These are phyloP conservation scores for Verbena officinalis DNA, from an alignment of 257 asterid genomes.

Conservation along the genomic window DNA sequence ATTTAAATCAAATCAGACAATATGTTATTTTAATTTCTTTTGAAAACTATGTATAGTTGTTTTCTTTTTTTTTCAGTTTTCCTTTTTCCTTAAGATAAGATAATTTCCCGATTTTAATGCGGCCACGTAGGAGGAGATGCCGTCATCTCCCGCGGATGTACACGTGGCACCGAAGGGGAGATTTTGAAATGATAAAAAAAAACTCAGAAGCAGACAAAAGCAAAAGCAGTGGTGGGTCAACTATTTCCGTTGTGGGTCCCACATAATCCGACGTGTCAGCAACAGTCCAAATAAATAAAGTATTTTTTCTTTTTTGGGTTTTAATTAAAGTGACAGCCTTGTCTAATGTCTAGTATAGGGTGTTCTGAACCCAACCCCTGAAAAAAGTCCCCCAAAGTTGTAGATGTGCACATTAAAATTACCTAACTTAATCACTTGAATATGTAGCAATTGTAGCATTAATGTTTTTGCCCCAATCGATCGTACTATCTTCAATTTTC, in stretches of 20 bases:
- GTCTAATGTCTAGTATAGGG: constrained; percentile 21
- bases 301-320: constrained; percentile 3
- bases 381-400: background rate
- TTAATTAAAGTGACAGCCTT: constrained; percentile 33
- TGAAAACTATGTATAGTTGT: background rate
- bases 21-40: background rate
- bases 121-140: constrained; percentile 50
- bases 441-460: constrained; percentile 1
- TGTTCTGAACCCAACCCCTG: background rate
- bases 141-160: constrained; percentile 21
- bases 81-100: constrained; percentile 15
- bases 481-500: background rate
- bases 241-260: constrained; percentile 34
- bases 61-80: background rate
- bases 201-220: constrained; percentile 46
- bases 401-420: constrained; percentile 27
- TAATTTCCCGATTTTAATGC: constrained; percentile 22
- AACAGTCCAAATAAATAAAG: constrained; percentile 32
- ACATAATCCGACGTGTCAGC: constrained; percentile 36
- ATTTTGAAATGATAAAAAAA: constrained; percentile 27
- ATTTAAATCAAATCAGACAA: background rate
- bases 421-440: constrained; percentile 13
- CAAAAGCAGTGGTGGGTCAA: constrained; percentile 47
- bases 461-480: background rate
- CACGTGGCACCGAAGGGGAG: constrained; percentile 45